Conservation (phyloP, 2,329 filamentous ascomycete genomes). For the Claviceps capensis region DNA sequence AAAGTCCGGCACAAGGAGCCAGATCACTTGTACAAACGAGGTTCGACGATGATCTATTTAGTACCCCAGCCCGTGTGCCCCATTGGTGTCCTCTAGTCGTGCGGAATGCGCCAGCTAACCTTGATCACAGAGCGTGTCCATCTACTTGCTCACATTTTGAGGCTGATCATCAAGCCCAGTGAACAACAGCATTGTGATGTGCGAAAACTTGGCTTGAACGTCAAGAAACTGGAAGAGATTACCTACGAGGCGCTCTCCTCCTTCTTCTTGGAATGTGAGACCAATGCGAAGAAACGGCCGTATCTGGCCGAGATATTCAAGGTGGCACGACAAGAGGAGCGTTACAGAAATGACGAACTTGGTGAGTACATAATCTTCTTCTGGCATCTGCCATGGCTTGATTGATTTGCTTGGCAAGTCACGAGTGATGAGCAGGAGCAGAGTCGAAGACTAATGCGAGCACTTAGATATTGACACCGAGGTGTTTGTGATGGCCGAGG, state of each 20-base stretch:
- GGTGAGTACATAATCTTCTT: constrained; percentile 26
- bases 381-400: not conserved
- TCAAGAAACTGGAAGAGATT: constrained; percentile 42
- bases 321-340: constrained; percentile 42
- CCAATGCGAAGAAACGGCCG: constrained; percentile 39
- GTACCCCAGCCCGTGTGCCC: not conserved
- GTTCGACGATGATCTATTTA: constrained; percentile 25
- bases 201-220: constrained; percentile 36
- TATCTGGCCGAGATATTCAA: constrained; percentile 49
- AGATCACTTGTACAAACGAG: constrained; percentile 56
- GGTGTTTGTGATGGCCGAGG: constrained; percentile 38
- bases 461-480: constrained; percentile 18
- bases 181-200: constrained; percentile 36
- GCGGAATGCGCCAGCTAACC: not conserved
- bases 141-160: constrained; percentile 46
- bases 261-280: constrained; percentile 44
- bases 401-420: not conserved
- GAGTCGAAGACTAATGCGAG: constrained; percentile 4
- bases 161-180: constrained; percentile 38
- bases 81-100: not conserved
- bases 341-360: constrained; percentile 41
- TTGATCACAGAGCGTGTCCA: constrained; percentile 38
- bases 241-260: constrained; percentile 43
- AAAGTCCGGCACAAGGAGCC: constrained; percentile 57
- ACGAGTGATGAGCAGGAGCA: not conserved